Conservation (phyloP, 2,329 filamentous ascomycete genomes). For the Thyridium curvatum region DNA sequence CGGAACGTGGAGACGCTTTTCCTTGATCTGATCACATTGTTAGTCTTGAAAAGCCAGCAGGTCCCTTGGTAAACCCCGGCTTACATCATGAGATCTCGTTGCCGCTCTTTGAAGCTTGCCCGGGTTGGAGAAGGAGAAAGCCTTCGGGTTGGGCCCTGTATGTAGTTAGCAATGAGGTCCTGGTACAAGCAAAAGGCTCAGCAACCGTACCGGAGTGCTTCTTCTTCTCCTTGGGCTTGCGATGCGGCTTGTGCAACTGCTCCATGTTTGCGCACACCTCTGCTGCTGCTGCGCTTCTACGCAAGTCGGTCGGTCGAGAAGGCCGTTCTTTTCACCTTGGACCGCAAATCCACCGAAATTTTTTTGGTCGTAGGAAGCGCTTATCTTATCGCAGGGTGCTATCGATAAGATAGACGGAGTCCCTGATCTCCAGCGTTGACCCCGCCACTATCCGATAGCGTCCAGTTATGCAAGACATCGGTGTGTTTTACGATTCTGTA, state of each 20-base stretch:
- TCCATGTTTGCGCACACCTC: conserved; percentile 52
- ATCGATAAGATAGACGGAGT: too few species aligned
- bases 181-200: neutral
- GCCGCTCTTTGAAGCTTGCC: conserved; percentile 73
- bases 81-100: conserved; percentile 64
- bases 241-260: conserved; percentile 78
- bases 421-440: too few species aligned
- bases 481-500: too few species aligned
- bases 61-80: conserved; percentile 10
- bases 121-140: conserved; percentile 78
- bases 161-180: conserved; percentile 12
- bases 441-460: too few species aligned
- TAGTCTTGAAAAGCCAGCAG: conserved; percentile 6
- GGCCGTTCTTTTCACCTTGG: too few species aligned
- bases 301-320: too few species aligned
- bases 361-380: too few species aligned
- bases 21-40: conserved; percentile 61
- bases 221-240: conserved; percentile 87
- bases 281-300: neutral
- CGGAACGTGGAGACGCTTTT: conserved; percentile 93
- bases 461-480: too few species aligned
- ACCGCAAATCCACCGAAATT: too few species aligned
- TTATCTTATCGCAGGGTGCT: too few species aligned
- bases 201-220: conserved; percentile 48
- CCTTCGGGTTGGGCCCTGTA: conserved; percentile 76